A percentile compares a stretch with the other conserved stretches of the same genome.
Conservation (phyloP, 2,329 filamentous ascomycete species). For the Paracoccidioides lutzii region DNA sequence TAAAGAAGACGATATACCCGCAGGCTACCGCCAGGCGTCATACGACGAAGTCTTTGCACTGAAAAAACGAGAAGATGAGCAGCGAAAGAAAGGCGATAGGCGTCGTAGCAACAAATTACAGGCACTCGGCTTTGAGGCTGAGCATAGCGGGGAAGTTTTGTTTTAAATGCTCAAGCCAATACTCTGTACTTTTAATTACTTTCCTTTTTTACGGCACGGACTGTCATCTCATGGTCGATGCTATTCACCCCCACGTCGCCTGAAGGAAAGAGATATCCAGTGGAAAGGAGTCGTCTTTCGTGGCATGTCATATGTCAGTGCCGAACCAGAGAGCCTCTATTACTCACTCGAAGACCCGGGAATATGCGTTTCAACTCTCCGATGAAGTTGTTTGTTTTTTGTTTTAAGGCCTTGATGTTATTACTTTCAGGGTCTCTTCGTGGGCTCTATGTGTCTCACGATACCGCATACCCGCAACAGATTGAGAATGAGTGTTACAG, state of each 20-base stretch:
- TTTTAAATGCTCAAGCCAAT: conserved; percentile 36
- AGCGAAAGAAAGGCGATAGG: conserved; percentile 63
- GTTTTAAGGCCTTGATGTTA: not conserved
- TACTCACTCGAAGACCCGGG: not conserved
- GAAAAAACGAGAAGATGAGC: conserved; percentile 56
- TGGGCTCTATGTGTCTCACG: not conserved
- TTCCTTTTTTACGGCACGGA: not conserved
- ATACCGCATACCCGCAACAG: too few species aligned
- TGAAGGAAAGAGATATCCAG: not conserved
- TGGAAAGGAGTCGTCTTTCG: not conserved
- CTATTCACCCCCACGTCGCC: not conserved
- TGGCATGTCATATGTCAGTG: not conserved
- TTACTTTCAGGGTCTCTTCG: not conserved
- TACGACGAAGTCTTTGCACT: conserved; percentile 57
- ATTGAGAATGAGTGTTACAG: too few species aligned
- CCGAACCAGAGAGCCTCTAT: not conserved
- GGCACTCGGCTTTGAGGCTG: conserved; percentile 74
- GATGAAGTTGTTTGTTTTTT: not conserved
- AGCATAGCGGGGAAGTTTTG: conserved; percentile 63
- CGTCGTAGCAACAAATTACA: conserved; percentile 56
- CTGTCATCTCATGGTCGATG: not conserved
- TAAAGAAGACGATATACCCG: conserved; percentile 76
- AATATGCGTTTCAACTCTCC: not conserved
- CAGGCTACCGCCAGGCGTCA: conserved; percentile 53
- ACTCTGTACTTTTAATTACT: not conserved